Percentiles rank a stretch among this genome's conserved stretches.
These are phyloP conservation scores for Aspergillus sp. DNA, from an alignment of 2,329 filamentous ascomycete genomes.

Conservation along the genomic window DNA sequence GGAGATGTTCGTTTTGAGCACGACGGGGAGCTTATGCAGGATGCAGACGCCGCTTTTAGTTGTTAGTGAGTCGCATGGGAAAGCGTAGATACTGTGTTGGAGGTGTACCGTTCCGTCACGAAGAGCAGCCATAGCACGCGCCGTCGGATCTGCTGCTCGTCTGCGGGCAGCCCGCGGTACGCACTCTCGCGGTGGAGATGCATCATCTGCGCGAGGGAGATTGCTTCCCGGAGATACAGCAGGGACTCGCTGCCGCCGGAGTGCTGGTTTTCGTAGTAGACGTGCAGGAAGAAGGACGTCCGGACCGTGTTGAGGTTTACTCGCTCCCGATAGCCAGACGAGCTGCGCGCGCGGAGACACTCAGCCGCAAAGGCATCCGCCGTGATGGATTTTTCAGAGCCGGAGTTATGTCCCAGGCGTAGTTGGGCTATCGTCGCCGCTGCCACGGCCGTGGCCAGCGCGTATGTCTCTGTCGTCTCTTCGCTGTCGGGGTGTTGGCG, in stretches of 20 bases:
- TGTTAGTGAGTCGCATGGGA: not conserved
- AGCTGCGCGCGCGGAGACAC: slow-evolving; percentile 31
- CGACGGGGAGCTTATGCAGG: slow-evolving; percentile 49
- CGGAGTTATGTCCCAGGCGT: slow-evolving; percentile 34
- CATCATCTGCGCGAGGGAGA: slow-evolving; percentile 53
- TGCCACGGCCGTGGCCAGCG: slow-evolving; percentile 47
- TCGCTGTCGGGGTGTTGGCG: slow-evolving; percentile 24
- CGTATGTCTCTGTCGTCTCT: slow-evolving; percentile 33
- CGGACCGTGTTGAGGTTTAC: slow-evolving; percentile 43
- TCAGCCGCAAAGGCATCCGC: slow-evolving; percentile 36
- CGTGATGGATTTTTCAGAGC: slow-evolving; percentile 25
- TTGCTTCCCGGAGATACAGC: slow-evolving; percentile 50
- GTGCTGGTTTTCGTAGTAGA: slow-evolving; percentile 51
- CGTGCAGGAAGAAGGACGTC: slow-evolving; percentile 52
- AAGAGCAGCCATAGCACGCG: slow-evolving; percentile 50
- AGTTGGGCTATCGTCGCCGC: slow-evolving; percentile 51
- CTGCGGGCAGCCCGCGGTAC: slow-evolving; percentile 33
- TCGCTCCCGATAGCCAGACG: slow-evolving; percentile 25
- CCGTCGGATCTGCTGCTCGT: slow-evolving; percentile 47
- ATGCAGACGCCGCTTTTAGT: slow-evolving; percentile 46
- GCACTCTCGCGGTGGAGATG: slow-evolving; percentile 46
- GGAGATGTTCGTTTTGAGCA: slow-evolving; percentile 41
- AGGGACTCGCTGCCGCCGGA: slow-evolving; percentile 48
- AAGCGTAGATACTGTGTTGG: not conserved
- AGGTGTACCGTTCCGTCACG: slow-evolving; percentile 40